These are phyloP conservation scores for Porphyra umbilicalis DNA, from an alignment of 31 red algal species.

Conservation along the genomic window DNA sequence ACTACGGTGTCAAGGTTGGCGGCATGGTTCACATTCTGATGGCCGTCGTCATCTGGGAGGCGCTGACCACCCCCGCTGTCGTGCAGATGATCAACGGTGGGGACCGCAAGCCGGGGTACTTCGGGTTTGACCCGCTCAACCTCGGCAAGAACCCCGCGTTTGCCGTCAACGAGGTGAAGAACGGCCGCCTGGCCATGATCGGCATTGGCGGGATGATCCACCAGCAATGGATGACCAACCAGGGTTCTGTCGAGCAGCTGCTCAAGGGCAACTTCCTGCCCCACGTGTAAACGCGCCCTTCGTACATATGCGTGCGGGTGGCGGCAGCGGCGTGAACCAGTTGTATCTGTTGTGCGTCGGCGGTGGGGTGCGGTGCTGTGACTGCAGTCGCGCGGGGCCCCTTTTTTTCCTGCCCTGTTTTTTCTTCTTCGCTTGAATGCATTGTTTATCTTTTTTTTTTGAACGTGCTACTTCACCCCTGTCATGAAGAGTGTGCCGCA, in stretches of 20 bases:
- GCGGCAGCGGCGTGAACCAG: no score
- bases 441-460: not conserved
- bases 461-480: no score
- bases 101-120: constrained; percentile 68
- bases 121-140: constrained; percentile 76
- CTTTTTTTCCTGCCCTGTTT: not conserved
- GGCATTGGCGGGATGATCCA: constrained; percentile 71
- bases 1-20: constrained; percentile 65
- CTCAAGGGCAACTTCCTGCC: constrained; percentile 56
- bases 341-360: no score
- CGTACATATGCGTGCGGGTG: no score
- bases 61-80: constrained; percentile 69
- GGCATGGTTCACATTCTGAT: constrained; percentile 65
- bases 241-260: constrained; percentile 70
- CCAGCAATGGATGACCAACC: constrained; percentile 50
- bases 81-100: constrained; percentile 78
- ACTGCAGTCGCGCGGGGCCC: not conserved
- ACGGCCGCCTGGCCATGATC: constrained; percentile 88
- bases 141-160: constrained; percentile 72
- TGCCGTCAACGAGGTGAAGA: constrained; percentile 81
- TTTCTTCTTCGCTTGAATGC: not conserved
- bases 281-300: constrained; percentile 20
- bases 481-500: no score
- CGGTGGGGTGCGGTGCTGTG: no score
- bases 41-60: constrained; percentile 74